Percentiles rank a stretch among this genome's conserved stretches.
Conservation (phyloP, 2,329 filamentous ascomycete species). For the Alternaria tenuissima region DNA sequence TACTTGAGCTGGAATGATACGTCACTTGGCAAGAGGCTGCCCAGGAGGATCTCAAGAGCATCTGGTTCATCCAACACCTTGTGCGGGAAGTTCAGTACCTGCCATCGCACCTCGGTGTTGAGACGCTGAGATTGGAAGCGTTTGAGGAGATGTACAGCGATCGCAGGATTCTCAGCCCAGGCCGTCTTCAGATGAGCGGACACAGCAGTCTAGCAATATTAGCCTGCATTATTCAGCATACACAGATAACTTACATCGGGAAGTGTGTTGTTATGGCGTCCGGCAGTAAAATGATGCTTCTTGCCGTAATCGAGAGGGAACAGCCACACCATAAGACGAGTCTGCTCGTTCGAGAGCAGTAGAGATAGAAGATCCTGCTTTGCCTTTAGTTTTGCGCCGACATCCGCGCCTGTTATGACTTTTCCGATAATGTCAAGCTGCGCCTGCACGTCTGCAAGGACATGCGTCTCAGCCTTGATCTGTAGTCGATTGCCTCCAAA, state of each 20-base stretch:
- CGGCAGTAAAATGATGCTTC: conserved; percentile 60
- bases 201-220: conserved; percentile 60
- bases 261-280: conserved; percentile 53
- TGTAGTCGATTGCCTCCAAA: conserved; percentile 95
- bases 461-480: conserved; percentile 87
- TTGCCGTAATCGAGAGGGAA: conserved; percentile 75
- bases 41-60: conserved; percentile 82
- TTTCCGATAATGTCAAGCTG: conserved; percentile 71
- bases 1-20: conserved; percentile 89
- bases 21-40: conserved; percentile 77
- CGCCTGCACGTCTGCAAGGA: conserved; percentile 77
- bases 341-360: conserved; percentile 84
- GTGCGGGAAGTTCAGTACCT: conserved; percentile 83
- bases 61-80: conserved; percentile 83
- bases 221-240: conserved; percentile 7
- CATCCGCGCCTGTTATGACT: conserved; percentile 60
- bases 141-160: conserved; percentile 84
- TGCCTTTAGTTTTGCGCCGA: conserved; percentile 71
- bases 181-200: conserved; percentile 77
- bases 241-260: conserved; percentile 46
- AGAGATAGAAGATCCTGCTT: conserved; percentile 86
- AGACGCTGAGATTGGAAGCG: conserved; percentile 81
- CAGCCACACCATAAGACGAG: conserved; percentile 87
- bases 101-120: conserved; percentile 76
- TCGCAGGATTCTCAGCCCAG: conserved; percentile 83